A percentile compares a stretch with the other conserved stretches of the same genome.
Evolutionary conservation across 2,329 filamentous ascomycete species (phyloP).

Genomic region (Fusarium sp.): DNA sequence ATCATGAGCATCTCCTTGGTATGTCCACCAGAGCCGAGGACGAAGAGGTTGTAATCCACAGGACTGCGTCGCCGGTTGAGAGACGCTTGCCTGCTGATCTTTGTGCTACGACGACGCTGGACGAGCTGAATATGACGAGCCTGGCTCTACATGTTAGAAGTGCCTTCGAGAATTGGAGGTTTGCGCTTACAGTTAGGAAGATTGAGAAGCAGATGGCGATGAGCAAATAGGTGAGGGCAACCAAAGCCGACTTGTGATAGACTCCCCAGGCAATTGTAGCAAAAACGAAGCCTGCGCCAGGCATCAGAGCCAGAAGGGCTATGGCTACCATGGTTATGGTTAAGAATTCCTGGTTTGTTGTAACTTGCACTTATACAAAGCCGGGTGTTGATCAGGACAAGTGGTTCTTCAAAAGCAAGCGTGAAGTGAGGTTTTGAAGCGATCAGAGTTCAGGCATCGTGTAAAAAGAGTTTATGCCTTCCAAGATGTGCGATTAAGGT

Average conservation of each 20-base stretch:
- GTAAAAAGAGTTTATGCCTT: neutral
- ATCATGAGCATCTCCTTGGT: slow-evolving; percentile 95
- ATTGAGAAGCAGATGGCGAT: slow-evolving; percentile 42
- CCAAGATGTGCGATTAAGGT: neutral
- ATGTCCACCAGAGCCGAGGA: slow-evolving; percentile 94
- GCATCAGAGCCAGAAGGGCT: slow-evolving; percentile 4
- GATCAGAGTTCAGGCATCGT: neutral
- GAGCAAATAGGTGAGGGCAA: slow-evolving; percentile 35
- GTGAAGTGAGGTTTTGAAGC: neutral
- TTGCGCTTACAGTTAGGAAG: slow-evolving; percentile 49
- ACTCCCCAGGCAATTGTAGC: slow-evolving; percentile 3
- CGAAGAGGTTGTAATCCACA: slow-evolving; percentile 74
- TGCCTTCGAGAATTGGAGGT: neutral
- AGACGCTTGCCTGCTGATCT: slow-evolving; percentile 29
- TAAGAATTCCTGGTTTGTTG: neutral
- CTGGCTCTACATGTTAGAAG: slow-evolving; percentile 36
- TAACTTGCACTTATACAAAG: slow-evolving; percentile 2
- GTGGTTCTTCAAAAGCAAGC: slow-evolving; percentile 27
- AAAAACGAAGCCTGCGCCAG: slow-evolving; percentile 1
- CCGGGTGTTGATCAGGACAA: slow-evolving; percentile 24
- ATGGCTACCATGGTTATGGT: slow-evolving; percentile 7
- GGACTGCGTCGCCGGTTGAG: neutral
- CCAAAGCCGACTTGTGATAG: slow-evolving; percentile 13
- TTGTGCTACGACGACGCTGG: slow-evolving; percentile 32
- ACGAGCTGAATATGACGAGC: slow-evolving; percentile 50